Evolutionary conservation across 2,329 filamentous ascomycete species (phyloP), one percentile per base, ranked within the genome.

Genomic region (Cordyceps farinosa): DNA sequence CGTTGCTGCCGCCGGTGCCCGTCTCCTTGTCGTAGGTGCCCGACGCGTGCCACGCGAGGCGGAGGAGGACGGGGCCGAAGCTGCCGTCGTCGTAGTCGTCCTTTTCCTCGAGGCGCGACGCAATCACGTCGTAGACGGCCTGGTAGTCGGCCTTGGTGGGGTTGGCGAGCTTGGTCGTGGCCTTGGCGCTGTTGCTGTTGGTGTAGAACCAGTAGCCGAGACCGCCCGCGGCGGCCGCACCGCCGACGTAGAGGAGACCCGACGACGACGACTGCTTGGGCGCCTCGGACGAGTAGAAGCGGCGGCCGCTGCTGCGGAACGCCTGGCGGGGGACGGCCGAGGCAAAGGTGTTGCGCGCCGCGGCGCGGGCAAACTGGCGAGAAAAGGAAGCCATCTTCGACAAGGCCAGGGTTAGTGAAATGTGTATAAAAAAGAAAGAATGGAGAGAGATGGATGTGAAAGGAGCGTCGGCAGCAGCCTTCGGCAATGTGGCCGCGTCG

Each of bases 81-180:
- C 90, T 95, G 70, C 95, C 94, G 76, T 99, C 94, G 73, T 98
- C 94, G 76, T 98, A 98, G 69, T 97, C 90, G 70, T 95, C 91
- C 74, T 96, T 87, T 79, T 97, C 91, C 77, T 95, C 89, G 62
- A 98, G 82, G 65, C 83, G 83, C 73, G 82, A 79, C 62, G 94
- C 93, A 70, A 98, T 87, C 73, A 88, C 89, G 76, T 97, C 86
- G 82, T 98, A 98, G 61, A 98, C 91, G 78, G 91, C 90, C 83
- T 97, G 92, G 83, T 97, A 98, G 79, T 99, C 92, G 71, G 89
- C 88, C 78, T 90, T 87, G 72, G 85, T 90, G 65, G 92, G 91
- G 58, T 81, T 85, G 80, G 94, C 89, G 69, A 85, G 74, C 73
- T 84, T 85, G 64, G 79, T 73, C 64, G 79, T 73, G 69, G 78